These are phyloP conservation scores for Nidularia sp. DNA, from an alignment of 768 basidiomycete genomes.

Conservation along the genomic window DNA sequence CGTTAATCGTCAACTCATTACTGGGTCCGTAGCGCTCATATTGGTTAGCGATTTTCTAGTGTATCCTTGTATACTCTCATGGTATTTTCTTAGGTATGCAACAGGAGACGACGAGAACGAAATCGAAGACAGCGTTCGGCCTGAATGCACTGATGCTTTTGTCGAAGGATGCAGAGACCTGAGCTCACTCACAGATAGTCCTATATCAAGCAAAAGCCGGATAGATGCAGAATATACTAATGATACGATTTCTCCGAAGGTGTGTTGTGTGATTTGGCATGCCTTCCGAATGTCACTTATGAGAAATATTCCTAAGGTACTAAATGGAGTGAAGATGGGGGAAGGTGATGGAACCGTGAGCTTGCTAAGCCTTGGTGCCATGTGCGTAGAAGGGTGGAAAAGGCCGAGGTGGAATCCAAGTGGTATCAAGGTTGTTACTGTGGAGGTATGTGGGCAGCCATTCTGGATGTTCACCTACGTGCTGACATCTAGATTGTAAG, in stretches of 20 bases:
- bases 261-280: constrained; percentile 7
- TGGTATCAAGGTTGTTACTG: constrained; percentile 79
- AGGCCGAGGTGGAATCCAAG: constrained; percentile 87
- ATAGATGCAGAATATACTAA: constrained; percentile 85
- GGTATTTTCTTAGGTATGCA: constrained; percentile 51
- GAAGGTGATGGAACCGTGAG: constrained; percentile 96
- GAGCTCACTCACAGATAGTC: constrained; percentile 47
- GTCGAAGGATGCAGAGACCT: constrained; percentile 35
- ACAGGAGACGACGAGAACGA: constrained; percentile 67
- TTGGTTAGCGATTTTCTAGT: constrained; percentile 43
- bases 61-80: not conserved
- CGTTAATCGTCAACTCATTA: not conserved
- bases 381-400: constrained; percentile 97
- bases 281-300: not conserved
- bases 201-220: constrained; percentile 59
- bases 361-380: constrained; percentile 82
- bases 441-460: constrained; percentile 55
- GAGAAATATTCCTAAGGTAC: constrained; percentile 34
- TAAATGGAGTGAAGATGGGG: constrained; percentile 86
- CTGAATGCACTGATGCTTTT: constrained; percentile 34
- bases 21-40: constrained; percentile 63
- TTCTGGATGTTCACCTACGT: not conserved
- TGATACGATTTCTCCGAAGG: constrained; percentile 55
- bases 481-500: constrained; percentile 28
- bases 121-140: constrained; percentile 43